These are phyloP conservation scores for Leishmania turanica DNA, from an alignment of 208 protist species.

Conservation along the genomic window DNA sequence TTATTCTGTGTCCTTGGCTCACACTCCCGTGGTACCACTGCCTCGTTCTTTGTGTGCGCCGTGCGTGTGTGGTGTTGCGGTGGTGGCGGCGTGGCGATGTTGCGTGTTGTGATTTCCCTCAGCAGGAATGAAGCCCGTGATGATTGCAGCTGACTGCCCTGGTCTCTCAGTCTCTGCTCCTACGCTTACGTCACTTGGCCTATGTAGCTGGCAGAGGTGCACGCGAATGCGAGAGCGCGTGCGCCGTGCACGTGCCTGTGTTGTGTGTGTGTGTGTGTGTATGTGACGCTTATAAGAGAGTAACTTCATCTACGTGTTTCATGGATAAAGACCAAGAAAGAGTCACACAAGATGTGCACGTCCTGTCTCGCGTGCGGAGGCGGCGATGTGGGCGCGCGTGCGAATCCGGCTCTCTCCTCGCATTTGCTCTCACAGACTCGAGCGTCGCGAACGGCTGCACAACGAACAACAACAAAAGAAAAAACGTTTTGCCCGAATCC, in stretches of 20 bases:
- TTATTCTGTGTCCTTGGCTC: not conserved
- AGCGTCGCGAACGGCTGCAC: not conserved
- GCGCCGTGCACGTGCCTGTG: not conserved
- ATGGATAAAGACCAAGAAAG: not conserved
- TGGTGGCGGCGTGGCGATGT: not conserved
- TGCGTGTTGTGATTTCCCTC: not conserved
- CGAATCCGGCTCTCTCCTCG: not conserved
- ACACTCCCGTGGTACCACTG: not conserved
- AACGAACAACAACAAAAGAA: no score
- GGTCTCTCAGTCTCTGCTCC: slow-evolving; percentile 6
- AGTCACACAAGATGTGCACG: not conserved
- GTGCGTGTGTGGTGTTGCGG: not conserved
- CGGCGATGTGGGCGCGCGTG: not conserved
- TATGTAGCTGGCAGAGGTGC: not conserved
- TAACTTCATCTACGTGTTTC: not conserved
- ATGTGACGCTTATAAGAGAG: not conserved
- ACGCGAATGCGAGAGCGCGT: not conserved
- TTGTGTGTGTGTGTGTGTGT: not conserved
- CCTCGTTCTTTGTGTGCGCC: not conserved
- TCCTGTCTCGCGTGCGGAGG: not conserved
- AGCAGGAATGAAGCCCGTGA: not conserved
- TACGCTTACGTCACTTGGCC: not conserved
- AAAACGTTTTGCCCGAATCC: no score
- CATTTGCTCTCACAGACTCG: not conserved
- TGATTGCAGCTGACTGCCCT: not conserved